These are phyloP conservation scores for Orbilia javanica DNA, from an alignment of 2,329 filamentous ascomycete genomes.

Conservation along the genomic window DNA sequence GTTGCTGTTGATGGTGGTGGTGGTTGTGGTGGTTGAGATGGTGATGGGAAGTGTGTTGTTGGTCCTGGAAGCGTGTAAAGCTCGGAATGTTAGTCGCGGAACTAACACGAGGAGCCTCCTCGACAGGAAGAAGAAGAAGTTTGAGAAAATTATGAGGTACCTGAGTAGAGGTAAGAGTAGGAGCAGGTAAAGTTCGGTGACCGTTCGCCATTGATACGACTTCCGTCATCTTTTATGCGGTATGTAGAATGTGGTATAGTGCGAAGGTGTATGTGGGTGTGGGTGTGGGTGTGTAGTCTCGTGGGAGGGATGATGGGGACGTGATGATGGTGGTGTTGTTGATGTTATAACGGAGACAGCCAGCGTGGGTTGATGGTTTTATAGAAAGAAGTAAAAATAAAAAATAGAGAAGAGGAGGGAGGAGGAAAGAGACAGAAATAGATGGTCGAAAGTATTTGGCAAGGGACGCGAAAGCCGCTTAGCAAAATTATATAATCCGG, in stretches of 20 bases:
- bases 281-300: not conserved
- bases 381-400: not conserved
- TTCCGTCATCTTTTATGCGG: conserved; percentile 56
- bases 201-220: conserved; percentile 58
- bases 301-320: not conserved
- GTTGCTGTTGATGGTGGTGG: conserved; percentile 23
- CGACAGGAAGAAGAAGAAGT: conserved; percentile 59
- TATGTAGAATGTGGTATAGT: too few relatives aligned
- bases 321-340: not conserved
- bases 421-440: conserved; percentile 10
- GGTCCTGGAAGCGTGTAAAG: conserved; percentile 56
- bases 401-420: not conserved
- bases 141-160: conserved; percentile 59
- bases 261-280: not conserved
- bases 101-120: conserved; percentile 58
- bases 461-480: conserved; percentile 27
- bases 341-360: conserved; percentile 41
- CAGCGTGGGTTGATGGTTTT: conserved; percentile 18
- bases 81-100: conserved; percentile 58
- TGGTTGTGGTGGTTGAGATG: conserved; percentile 1
- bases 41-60: conserved; percentile 27
- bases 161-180: conserved; percentile 56
- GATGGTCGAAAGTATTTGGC: conserved; percentile 16
- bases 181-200: conserved; percentile 54
- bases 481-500: conserved; percentile 37